phyloP scores from a whole-genome alignment of 2,329 filamentous ascomycete species.

The Sarocladium strictum region DNA sequence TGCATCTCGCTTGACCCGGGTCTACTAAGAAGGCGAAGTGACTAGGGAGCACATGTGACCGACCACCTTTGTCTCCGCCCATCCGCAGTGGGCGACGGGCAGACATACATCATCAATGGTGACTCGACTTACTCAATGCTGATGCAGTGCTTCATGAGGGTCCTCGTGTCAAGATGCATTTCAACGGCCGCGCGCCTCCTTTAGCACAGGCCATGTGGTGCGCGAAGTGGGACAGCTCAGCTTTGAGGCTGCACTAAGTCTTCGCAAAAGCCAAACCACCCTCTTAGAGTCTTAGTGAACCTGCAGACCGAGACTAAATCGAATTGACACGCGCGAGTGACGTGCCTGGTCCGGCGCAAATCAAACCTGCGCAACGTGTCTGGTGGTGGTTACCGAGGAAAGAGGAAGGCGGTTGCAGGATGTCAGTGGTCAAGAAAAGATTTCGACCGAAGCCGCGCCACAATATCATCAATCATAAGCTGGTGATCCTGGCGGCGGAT shows the following conservation, averaged over 20 bases:
- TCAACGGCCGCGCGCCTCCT: conserved; percentile 6
- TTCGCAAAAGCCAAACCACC: background rate
- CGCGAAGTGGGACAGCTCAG: conserved; percentile 7
- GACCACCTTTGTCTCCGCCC: background rate
- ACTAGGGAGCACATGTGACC: too few species aligned
- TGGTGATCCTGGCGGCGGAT: background rate
- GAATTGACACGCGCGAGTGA: conserved; percentile 3
- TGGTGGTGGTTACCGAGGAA: background rate
- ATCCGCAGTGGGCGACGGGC: too few species aligned
- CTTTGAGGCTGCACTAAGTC: conserved; percentile 8
- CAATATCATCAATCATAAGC: background rate
- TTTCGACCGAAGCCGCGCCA: background rate
- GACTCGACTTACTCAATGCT: too few species aligned
- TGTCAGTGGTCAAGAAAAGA: too few species aligned
- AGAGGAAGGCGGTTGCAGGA: too few species aligned
- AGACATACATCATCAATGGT: too few species aligned
- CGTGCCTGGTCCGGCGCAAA: background rate
- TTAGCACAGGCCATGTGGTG: background rate
- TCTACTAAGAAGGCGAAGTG: background rate
- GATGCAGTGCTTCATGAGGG: too few species aligned
- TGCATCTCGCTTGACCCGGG: background rate
- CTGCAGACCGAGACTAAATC: background rate
- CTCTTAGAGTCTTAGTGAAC: background rate
- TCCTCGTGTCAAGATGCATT: background rate
- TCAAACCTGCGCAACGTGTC: background rate